Evolutionary conservation across 306 rosid species (phyloP), one percentile per base, ranked within the genome.

Genomic region (Quercus robur): DNA sequence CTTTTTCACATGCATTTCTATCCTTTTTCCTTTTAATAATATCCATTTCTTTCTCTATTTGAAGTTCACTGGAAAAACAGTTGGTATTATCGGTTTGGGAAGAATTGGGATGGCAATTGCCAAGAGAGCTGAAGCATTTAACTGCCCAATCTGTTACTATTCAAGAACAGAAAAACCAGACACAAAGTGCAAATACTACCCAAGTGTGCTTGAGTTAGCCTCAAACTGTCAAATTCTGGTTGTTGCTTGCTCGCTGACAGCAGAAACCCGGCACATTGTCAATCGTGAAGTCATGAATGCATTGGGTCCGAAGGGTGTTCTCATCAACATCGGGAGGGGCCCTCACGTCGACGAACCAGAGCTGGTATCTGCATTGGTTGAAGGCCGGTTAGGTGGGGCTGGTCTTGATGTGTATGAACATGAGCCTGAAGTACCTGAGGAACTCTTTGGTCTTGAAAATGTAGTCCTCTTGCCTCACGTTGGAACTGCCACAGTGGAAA

Each of bases 361-460:
- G 87, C 78, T 93, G 75, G 91, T 93, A 9, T 84, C 91, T 21
- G 97, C 97, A 35, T 78, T 94, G 76, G 81, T 82, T 0, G 95
- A 93, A 88, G 97, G 99, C 66, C 90, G 95, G 31, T 41, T 94
- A 55, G 99, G 91, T 12, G 97, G 97, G 2, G 99, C 94, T 8
- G 99, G 95, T 14, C 81, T 94, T 0, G 99, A 94, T 81, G 97
- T 94, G 57, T 94, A 85, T 76, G 90, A 93, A 77, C 75, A 91
- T 0, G 97, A 94, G 83, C 99, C 97, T 35, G 71, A 80, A 55
- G 99, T 94, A 8, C 97, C 99, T 0, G 81, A 87, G 81, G 88
- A 87, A 81, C 79, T 94, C 26, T 86, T 91, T 75, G 89, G 82
- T 57, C 89, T 94, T 5, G 94, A 91, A 68, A 94, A 94, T 76